Conservation (phyloP, 306 rosid genomes). For the Ochetophila trinervis region DNA sequence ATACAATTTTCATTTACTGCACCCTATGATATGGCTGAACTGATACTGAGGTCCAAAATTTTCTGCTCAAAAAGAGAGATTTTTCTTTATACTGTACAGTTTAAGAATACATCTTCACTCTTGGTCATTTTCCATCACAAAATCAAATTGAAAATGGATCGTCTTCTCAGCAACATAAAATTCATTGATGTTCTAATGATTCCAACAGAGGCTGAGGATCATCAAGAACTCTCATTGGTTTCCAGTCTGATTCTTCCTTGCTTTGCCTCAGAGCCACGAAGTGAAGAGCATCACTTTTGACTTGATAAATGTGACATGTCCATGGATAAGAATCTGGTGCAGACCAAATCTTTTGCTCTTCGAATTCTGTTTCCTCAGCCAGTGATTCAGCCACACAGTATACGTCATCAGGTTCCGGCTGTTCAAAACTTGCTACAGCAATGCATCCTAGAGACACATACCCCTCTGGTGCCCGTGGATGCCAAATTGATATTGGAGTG, state of each 20-base stretch:
- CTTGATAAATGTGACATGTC: constrained; percentile 86
- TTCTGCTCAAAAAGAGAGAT: too few relatives aligned
- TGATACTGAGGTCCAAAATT: too few relatives aligned
- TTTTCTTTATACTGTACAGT: not conserved
- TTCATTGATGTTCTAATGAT: constrained; percentile 29
- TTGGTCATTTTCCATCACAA: not conserved
- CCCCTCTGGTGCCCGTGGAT: constrained; percentile 95
- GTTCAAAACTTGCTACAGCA: constrained; percentile 52
- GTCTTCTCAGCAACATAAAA: not conserved
- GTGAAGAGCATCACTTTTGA: constrained; percentile 84
- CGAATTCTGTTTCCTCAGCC: constrained; percentile 75
- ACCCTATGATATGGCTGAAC: too few relatives aligned
- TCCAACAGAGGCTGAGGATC: constrained; percentile 40
- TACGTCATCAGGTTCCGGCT: constrained; percentile 72
- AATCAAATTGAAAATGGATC: not conserved
- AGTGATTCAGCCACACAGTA: constrained; percentile 70
- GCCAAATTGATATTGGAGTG: constrained; percentile 72
- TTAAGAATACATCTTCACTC: not conserved
- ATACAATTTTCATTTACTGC: too few relatives aligned
- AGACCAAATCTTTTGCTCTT: constrained; percentile 84
- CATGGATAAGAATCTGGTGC: constrained; percentile 87
- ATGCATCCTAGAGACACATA: constrained; percentile 83
- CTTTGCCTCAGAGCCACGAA: constrained; percentile 70
- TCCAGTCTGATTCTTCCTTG: constrained; percentile 75
- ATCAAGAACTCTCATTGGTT: constrained; percentile 68